These are phyloP conservation scores for Neonectria faginata DNA, from an alignment of 2,329 filamentous ascomycete species.

Conservation along the genomic window DNA sequence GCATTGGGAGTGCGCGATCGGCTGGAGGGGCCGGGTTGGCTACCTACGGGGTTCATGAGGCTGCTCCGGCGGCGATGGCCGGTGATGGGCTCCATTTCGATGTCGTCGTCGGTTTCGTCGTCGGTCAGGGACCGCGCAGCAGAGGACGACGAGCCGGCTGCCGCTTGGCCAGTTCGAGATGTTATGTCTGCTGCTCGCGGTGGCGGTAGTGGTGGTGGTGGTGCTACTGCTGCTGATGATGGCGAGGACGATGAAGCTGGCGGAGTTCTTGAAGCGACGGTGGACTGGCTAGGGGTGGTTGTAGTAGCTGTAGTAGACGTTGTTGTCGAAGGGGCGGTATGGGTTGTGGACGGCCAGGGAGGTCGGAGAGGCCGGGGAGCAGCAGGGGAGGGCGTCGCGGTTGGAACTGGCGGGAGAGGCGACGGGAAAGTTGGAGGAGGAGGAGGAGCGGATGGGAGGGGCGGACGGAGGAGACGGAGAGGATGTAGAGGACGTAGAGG, in stretches of 20 bases:
- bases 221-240: slow-evolving; percentile 15
- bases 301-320: neutral
- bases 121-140: slow-evolving; percentile 31
- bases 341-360: slow-evolving; percentile 24
- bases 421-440: slow-evolving; percentile 24
- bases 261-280: slow-evolving; percentile 21
- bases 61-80: slow-evolving; percentile 68
- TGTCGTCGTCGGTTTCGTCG: slow-evolving; percentile 52
- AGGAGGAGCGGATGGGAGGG: slow-evolving; percentile 23
- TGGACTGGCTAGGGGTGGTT: slow-evolving; percentile 19
- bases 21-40: slow-evolving; percentile 44
- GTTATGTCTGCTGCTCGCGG: slow-evolving; percentile 13
- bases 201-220: neutral
- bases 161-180: slow-evolving; percentile 29
- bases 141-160: slow-evolving; percentile 37
- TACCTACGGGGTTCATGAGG: slow-evolving; percentile 57
- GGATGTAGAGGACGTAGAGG: slow-evolving; percentile 25
- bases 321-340: slow-evolving; percentile 5
- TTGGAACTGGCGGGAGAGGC: neutral
- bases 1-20: slow-evolving; percentile 42
- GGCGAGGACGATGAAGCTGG: slow-evolving; percentile 17
- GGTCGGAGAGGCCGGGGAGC: slow-evolving; percentile 23
- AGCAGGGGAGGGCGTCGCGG: slow-evolving; percentile 13
- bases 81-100: slow-evolving; percentile 68
- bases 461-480: slow-evolving; percentile 30